Evolutionary conservation across 1,139 yeast genomes (phyloP).

Genomic region (Sugiyamaella grinbergsii): DNA sequence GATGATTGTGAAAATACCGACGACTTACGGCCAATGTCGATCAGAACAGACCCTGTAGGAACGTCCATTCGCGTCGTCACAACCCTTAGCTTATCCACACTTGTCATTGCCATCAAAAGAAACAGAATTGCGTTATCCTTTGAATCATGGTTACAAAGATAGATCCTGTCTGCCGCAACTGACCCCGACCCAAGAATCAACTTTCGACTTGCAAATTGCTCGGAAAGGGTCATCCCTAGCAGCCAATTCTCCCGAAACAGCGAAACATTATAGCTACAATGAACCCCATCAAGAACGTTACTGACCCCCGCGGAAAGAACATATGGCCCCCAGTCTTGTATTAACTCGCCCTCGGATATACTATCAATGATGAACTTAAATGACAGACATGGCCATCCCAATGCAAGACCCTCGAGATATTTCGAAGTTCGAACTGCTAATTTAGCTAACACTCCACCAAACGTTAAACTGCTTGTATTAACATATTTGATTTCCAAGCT

Average conservation of each 20-base stretch:
- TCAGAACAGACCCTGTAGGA: slow-evolving; percentile 17
- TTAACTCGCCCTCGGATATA: slow-evolving; percentile 34
- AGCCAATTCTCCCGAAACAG: slow-evolving; percentile 34
- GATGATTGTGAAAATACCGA: not conserved
- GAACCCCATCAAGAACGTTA: slow-evolving; percentile 38
- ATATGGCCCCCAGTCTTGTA: slow-evolving; percentile 54
- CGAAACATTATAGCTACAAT: slow-evolving; percentile 30
- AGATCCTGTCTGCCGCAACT: slow-evolving; percentile 1
- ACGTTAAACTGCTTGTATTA: slow-evolving; percentile 36
- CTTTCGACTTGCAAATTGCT: slow-evolving; percentile 34
- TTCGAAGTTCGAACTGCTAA: slow-evolving; percentile 66
- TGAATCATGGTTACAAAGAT: slow-evolving; percentile 12
- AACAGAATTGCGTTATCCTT: slow-evolving; percentile 10
- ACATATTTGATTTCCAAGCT: slow-evolving; percentile 24
- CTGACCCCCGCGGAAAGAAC: slow-evolving; percentile 74
- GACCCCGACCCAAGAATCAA: slow-evolving; percentile 26
- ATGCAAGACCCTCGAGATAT: slow-evolving; percentile 78
- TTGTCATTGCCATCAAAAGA: slow-evolving; percentile 8
- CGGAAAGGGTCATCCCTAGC: slow-evolving; percentile 26
- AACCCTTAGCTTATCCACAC: slow-evolving; percentile 4
- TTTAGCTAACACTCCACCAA: slow-evolving; percentile 68
- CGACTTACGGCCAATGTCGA: slow-evolving; percentile 7
- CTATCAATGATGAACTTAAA: slow-evolving; percentile 57
- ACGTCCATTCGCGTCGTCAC: slow-evolving; percentile 13
- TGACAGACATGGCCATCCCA: slow-evolving; percentile 87